Conservation (phyloP, 2,329 filamentous ascomycete species). For the Tolypocladium ovalisporum region DNA sequence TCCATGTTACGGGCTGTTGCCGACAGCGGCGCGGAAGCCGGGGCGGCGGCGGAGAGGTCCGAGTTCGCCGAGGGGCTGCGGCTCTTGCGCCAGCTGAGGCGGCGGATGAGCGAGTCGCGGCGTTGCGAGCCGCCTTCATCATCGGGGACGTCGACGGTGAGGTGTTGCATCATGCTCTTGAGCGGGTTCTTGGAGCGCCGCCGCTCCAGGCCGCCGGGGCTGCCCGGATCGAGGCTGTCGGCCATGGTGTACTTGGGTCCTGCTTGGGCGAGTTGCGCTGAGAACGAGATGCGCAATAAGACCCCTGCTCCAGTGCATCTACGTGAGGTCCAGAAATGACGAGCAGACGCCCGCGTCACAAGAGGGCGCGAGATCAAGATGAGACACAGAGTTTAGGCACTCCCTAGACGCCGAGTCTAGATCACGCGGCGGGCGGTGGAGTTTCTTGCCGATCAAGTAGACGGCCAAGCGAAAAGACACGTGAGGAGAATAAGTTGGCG, state of each 20-base stretch:
- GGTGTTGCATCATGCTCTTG: conserved; percentile 25
- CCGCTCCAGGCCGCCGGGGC: conserved; percentile 14
- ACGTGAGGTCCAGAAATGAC: not conserved
- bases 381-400: not conserved
- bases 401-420: not conserved
- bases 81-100: conserved; percentile 23
- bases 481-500: not conserved
- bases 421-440: not conserved
- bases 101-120: conserved; percentile 22
- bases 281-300: not conserved
- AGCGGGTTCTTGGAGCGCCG: conserved; percentile 23
- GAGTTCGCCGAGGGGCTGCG: conserved; percentile 24
- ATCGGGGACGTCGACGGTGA: conserved; percentile 20
- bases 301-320: not conserved
- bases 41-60: conserved; percentile 8
- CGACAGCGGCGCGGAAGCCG: conserved; percentile 1
- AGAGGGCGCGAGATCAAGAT: not conserved
- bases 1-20: conserved; percentile 15
- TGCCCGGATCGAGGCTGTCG: conserved; percentile 15
- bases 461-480: not conserved
- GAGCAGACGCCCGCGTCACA: not conserved
- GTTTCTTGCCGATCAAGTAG: not conserved
- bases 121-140: conserved; percentile 15
- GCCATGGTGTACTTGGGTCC: conserved; percentile 12
- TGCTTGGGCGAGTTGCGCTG: not conserved